Base-by-base conservation (phyloP, 371 early-diverging fungal species). In the Mucor irregularis region DNA sequence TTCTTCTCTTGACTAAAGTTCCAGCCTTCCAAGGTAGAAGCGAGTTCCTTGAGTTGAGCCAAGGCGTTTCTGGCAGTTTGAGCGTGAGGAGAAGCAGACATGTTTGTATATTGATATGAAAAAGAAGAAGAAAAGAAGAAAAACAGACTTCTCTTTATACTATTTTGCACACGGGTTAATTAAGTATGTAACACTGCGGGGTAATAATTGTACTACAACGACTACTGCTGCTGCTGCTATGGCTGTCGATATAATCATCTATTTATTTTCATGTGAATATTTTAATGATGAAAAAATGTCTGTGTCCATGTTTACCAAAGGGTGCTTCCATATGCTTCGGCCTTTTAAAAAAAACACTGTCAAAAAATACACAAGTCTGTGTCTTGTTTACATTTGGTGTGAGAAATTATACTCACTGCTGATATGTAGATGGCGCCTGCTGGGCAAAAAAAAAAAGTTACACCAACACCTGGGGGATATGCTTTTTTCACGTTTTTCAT, bases 11-110 rank as follows among this genome's bases (percentile, higher is more conserved):
- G 54, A 13, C 35, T 26, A 16, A 67, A 57, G 9, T 56, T 45
- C 71, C 71, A 71, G 4, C 57, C 71, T 5, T 71, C 67, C 8
- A 56, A 35, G 11, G 33, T 50, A 30, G 34, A 39, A 14, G 64
- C 28, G 16, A 64, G 52, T 46, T 60, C 51, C 44, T 71, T 71
- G 16, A 71, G 51, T 8, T 46, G 45, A 14, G 30, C 13, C n/a
- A 71, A 37, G 11, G 67, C 64, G 3, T 56, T 44, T 22, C 48
- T 42, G 21, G 55, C 34, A 8, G 52, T 45, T 33, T 54, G 62
- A 39, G 61, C 44, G 28, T 71, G 71, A 29, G 61, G 64, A 11
- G 43, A 33, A 34, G 53, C 42, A 38, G 66, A 50, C 62, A 62
- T 63, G 14, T 16, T 53, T 43, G 5, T 24, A 43, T n/a, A n/a